These are phyloP conservation scores for Marasmius sp. DNA, from an alignment of 1,284 basidiomycete genomes.

Conservation along the genomic window DNA sequence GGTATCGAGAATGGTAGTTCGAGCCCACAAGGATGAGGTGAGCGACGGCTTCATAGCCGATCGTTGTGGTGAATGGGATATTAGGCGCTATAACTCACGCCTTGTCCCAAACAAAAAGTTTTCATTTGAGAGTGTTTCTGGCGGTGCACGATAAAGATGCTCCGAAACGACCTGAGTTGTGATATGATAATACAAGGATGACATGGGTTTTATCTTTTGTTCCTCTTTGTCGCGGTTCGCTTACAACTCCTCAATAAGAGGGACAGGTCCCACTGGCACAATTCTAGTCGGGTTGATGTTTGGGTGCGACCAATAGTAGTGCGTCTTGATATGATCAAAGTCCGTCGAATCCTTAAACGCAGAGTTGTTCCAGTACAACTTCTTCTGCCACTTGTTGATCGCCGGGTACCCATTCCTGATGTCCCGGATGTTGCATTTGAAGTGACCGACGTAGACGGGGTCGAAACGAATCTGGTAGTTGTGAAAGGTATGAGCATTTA, in stretches of 20 bases:
- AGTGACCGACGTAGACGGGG: conserved; percentile 88
- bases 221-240: neutral
- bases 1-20: no score
- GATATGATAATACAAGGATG: no score
- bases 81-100: no score
- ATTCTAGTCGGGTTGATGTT: conserved; percentile 71
- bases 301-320: conserved; percentile 79
- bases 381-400: conserved; percentile 83
- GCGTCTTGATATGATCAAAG: conserved; percentile 86
- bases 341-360: conserved; percentile 90
- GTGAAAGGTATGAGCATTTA: neutral
- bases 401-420: conserved; percentile 82
- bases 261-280: conserved; percentile 75
- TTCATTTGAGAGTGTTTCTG: no score
- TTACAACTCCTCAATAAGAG: conserved; percentile 52
- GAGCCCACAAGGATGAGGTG: no score
- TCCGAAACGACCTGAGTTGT: no score
- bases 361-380: conserved; percentile 88
- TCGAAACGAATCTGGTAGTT: conserved; percentile 56
- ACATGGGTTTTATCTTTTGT: no score
- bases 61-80: no score
- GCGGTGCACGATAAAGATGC: no score
- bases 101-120: no score
- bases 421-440: conserved; percentile 90
- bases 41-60: no score